Base-by-base conservation (phyloP, 2,329 filamentous ascomycete genomes). In the Hypomyces rosellus region DNA sequence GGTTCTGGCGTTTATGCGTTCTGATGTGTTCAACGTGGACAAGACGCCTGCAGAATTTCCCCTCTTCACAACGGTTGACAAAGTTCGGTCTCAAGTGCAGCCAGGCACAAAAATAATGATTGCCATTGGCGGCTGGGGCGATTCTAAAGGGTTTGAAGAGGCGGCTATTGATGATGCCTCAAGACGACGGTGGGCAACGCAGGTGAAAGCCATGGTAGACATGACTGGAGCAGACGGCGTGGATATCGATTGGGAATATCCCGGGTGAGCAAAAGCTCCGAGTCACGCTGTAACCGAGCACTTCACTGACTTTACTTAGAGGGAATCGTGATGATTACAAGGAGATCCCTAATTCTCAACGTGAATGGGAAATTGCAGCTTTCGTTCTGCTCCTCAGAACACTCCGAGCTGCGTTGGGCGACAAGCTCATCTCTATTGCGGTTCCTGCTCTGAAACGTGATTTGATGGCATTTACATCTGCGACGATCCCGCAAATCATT, bases 71-170 rank as follows among this genome's bases (percentile, higher is more conserved):
- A 72, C 71, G 2, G 70, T 84, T 2, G 59, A 63, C 3, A 62
- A 71, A 12, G 70, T 75, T 13, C 76, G 81, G 4, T 51, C 61
- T 15, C 67, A 72, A 48, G 81, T 84, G 53, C 65, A 66, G 6
- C 52, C 66, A 0, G 71, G 71, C 22, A 82, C 83, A 16, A 83
- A 85, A 57, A 66, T 89, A 18, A 76, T 85, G 69, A 74, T 89
- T 36, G 85, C 86, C 16, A 81, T 90, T 55, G 86, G 86, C 11
- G 86, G 86, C 47, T 90, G 86, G 86, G 85, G 85, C 0, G 83
- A 88, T 53, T 82, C 77, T 0, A 63, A 65, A 6, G 85, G 84
- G 0, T 89, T 88, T 59, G 74, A 77, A 0, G 64, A 63, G 9
- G 84, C 77, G 0, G 80, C 82, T 1, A 73, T 70, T 46, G 73